Base-by-base conservation (phyloP, 2,329 filamentous ascomycete species). In the Penicillium sumatraense region DNA sequence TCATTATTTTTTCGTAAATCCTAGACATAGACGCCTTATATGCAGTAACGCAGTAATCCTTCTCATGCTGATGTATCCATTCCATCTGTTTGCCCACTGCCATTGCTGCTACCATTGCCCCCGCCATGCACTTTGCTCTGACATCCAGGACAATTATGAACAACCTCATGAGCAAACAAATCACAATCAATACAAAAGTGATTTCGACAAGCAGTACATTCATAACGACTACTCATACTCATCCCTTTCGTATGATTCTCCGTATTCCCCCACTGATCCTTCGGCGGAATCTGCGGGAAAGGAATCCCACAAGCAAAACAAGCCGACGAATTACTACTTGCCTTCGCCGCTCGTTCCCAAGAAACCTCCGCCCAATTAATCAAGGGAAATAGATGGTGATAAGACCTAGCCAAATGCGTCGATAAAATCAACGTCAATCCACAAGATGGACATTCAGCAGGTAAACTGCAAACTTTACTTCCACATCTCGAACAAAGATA, bases 181-280 rank as follows among this genome's bases (percentile, higher is more conserved):
- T 99, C 95, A 73, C 95, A 99, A 72, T 99, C 95, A 62, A 99
- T 96, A 79, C 95, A 99, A 72, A 98, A 99, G 75, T 98, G 93
- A 56, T 90, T 87, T 3, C 83, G 77, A 74, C 95, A 99, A n/a
- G 88, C 87, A 63, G 89, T 85, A 72, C 95, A 99, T 56, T 90
- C 90, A 71, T 99, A 99, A 49, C 95, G 81, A 45, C 89, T 87
- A 69, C 89, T 95, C 78, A 96, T 91, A 71, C 90, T 93, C 40
- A 93, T 88, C 1, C 89, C 87, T 67, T 86, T 89, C 66, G 73
- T 65, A 68, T 73, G 66, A 62, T 63, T 65, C 67, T 77, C 65
- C 18, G 67, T 57, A 21, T 44, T 42, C 36, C 68, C 65, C 72
- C 72, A 73, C 56, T 73, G 68, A 31, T 72, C 69, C 49, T 67